Evolutionary conservation across 202 grass and related monocot species (phyloP), one percentile per base, ranked within the genome.

Genomic region (Cymbopogon flexuosus): DNA sequence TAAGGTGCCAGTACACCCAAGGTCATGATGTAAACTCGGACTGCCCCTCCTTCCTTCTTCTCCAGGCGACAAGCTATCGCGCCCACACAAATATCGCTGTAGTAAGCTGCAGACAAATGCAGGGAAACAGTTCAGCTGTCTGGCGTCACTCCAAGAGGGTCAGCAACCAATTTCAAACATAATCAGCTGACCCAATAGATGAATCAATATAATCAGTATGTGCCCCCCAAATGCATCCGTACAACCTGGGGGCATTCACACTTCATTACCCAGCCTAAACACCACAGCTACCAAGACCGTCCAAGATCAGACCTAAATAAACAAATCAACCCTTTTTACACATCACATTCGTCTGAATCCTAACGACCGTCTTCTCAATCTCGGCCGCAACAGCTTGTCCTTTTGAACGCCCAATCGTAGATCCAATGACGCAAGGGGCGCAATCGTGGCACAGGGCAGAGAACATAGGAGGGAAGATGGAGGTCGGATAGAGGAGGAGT

Each of bases 11-110:
- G 79, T 84, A 99, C 96, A 82, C 96, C 92, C 60, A 99, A 85
- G 37, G 92, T 99, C 96, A 99, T 99, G 72, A 99, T 99, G 70
- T 99, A 99, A 88, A 91, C 90, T 80, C 86, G 34, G 45, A 99
- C 41, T 0, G 66, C 78, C 3, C 96, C 92, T 87, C 90, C 92
- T 88, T 99, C 96, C 65, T 92, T 90, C 88, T 93, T 98, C 87
- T 99, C 96, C 79, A 99, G 78, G 42, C 92, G 90, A 72, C 96
- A 99, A 4, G 90, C 90, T 65, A 99, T 91, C 19, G 96, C 85
- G 24, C 96, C 96, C 5, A 99, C 96, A 13, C 96, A 99, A 77
- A 99, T 93, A 83, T 99, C 96, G 42, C 81, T 99, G 72, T 80
- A 99, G 79, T 99, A 99, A 57, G 96, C 96, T 99, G 58, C 85